Evolutionary conservation across 345 rosid species (phyloP).

Genomic region (Triadica sebifera): DNA sequence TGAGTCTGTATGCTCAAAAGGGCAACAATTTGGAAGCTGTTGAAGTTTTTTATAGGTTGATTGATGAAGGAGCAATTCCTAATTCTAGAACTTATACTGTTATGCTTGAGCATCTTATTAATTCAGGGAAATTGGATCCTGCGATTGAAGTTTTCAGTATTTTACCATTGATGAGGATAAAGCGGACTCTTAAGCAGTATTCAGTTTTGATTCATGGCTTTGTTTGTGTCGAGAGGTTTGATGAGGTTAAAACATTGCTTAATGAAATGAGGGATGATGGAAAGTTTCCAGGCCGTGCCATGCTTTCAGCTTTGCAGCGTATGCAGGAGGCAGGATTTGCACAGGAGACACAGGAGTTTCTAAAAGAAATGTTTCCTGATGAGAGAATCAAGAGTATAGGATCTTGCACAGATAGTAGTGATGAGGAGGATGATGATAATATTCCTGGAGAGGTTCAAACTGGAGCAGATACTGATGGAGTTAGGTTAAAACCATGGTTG

Average conservation of each 20-base stretch:
- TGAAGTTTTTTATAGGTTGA: conserved; percentile 46
- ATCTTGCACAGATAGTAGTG: conserved; percentile 33
- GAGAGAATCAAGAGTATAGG: conserved; percentile 53
- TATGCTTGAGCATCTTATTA: conserved; percentile 71
- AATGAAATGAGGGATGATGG: conserved; percentile 69
- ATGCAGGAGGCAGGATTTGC: conserved; percentile 64
- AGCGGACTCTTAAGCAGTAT: conserved; percentile 67
- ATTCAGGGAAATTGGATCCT: conserved; percentile 51
- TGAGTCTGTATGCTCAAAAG: conserved; percentile 43
- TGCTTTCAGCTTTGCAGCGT: conserved; percentile 48
- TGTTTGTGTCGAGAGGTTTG: conserved; percentile 45
- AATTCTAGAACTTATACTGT: conserved; percentile 82
- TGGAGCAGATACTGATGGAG: conserved; percentile 15
- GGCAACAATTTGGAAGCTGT: conserved; percentile 53
- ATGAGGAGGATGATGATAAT: conserved; percentile 27
- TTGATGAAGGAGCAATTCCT: conserved; percentile 67
- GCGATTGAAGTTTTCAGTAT: conserved; percentile 56
- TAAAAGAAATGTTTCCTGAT: conserved; percentile 63
- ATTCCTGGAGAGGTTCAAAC: conserved; percentile 15
- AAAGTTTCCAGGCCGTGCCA: conserved; percentile 54
- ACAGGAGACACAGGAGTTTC: conserved; percentile 50
- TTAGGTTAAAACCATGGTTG: conserved; percentile 76
- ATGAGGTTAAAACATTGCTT: conserved; percentile 52
- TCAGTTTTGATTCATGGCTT: conserved; percentile 53
- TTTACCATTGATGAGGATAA: conserved; percentile 78